Conservation (phyloP, 192 early-diverging fungal genomes). For the Podila horticola region DNA sequence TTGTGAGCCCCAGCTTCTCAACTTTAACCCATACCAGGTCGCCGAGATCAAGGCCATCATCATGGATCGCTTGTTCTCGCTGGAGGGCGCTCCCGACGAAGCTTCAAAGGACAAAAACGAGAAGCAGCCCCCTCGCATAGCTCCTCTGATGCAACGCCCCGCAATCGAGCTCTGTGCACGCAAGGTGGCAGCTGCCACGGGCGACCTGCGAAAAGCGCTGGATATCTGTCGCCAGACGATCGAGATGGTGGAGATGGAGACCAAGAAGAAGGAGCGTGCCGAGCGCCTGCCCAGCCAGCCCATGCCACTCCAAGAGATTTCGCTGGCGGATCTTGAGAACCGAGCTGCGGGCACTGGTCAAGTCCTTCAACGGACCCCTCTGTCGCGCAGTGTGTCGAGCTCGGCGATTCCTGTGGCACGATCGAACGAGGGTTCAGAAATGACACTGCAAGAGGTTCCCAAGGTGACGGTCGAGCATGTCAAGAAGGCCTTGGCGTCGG, state of each 20-base stretch:
- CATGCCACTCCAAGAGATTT: constrained; percentile 20
- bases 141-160: constrained; percentile 78
- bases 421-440: constrained; percentile 10
- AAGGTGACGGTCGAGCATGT: constrained; percentile 88
- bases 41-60: constrained; percentile 90
- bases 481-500: constrained; percentile 69
- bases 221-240: constrained; percentile 90
- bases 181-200: constrained; percentile 88
- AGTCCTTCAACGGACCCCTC: neutral
- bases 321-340: constrained; percentile 26
- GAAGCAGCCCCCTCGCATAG: neutral
- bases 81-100: constrained; percentile 45
- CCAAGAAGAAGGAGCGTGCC: constrained; percentile 55
- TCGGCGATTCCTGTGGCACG: constrained; percentile 11
- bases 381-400: constrained; percentile 2
- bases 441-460: constrained; percentile 56
- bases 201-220: constrained; percentile 82
- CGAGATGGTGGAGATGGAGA: constrained; percentile 81
- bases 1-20: constrained; percentile 84
- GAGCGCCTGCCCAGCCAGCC: constrained; percentile 45
- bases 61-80: constrained; percentile 76
- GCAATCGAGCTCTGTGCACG: constrained; percentile 94
- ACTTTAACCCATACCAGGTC: constrained; percentile 90
- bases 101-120: neutral
- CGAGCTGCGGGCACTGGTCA: constrained; percentile 14